Conservation (phyloP, 805 yeast species). For the Kregervanrija pseudodelftensis region DNA sequence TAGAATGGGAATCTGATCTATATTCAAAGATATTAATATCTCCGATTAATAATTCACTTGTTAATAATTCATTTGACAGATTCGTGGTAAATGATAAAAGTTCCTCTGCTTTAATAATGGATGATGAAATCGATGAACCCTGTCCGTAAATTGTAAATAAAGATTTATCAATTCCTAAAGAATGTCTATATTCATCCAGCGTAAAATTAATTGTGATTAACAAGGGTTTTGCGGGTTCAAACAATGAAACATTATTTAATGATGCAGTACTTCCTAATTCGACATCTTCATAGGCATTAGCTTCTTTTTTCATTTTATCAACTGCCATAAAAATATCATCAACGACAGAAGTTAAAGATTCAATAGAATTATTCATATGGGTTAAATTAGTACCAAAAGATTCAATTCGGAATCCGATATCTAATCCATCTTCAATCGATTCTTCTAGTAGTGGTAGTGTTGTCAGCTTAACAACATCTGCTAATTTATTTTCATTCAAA, state of each 20-base stretch:
- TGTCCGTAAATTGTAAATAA: conserved; percentile 14
- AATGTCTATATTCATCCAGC: conserved; percentile 15
- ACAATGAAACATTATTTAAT: conserved; percentile 1
- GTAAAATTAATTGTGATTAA: conserved; percentile 15
- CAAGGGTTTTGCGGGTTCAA: conserved; percentile 7
- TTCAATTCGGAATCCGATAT: conserved; percentile 15
- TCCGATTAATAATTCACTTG: conserved; percentile 7
- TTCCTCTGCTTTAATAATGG: conserved; percentile 12
- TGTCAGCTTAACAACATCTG: conserved; percentile 10
- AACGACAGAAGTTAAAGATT: background rate
- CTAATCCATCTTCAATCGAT: conserved; percentile 15
- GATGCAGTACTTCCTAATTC: conserved; percentile 6
- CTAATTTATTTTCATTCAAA: conserved; percentile 7
- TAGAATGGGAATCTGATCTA: conserved; percentile 7
- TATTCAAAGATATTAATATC: conserved; percentile 10
- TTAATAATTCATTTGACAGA: conserved; percentile 6
- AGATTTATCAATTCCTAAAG: conserved; percentile 18
- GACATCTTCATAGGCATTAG: background rate
- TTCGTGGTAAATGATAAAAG: conserved; percentile 18
- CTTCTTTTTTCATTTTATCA: background rate
- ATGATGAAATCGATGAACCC: conserved; percentile 10
- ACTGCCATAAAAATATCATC: conserved; percentile 3
- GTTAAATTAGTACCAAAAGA: conserved; percentile 12
- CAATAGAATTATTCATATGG: conserved; percentile 1
- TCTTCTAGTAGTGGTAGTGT: conserved; percentile 11